Evolutionary conservation across 2,329 filamentous ascomycete species (phyloP).

Genomic region (Aspergillus spinulosporus): DNA sequence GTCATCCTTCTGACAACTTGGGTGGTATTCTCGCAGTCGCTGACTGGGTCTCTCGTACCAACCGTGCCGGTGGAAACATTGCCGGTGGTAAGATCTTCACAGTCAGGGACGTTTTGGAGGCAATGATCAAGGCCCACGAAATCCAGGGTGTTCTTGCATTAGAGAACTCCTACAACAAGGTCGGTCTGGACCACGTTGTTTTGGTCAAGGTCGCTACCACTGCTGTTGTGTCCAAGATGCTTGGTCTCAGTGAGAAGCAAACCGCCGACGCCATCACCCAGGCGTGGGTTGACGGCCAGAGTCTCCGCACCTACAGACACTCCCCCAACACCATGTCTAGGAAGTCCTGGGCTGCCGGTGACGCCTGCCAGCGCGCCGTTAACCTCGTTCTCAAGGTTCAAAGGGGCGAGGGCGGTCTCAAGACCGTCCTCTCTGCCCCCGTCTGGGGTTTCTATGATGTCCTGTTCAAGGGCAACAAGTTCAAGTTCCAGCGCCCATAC

Average conservation of each 20-base stretch:
- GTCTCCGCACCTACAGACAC: conserved; percentile 94
- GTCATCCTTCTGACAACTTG: conserved; percentile 96
- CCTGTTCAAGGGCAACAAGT: conserved; percentile 92
- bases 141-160: conserved; percentile 96
- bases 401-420: conserved; percentile 86
- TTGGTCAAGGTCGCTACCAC: conserved; percentile 96
- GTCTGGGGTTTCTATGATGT: conserved; percentile 99
- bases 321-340: conserved; percentile 99
- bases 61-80: conserved; percentile 76
- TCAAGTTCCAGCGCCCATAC: conserved; percentile 93
- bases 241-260: conserved; percentile 84
- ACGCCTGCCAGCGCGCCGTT: conserved; percentile 93
- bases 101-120: conserved; percentile 87
- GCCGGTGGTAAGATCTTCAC: conserved; percentile 77
- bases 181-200: conserved; percentile 95
- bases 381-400: conserved; percentile 88
- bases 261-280: conserved; percentile 95
- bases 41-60: conserved; percentile 96
- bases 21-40: conserved; percentile 95
- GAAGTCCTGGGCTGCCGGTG: conserved; percentile 98
- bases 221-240: conserved; percentile 91
- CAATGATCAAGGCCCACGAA: conserved; percentile 98
- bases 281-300: conserved; percentile 96
- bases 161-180: conserved; percentile 98
- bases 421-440: conserved; percentile 87